Evolutionary conservation across 1,284 basidiomycete species (phyloP).

Genomic region (Lentinula novae-zelandiae): DNA sequence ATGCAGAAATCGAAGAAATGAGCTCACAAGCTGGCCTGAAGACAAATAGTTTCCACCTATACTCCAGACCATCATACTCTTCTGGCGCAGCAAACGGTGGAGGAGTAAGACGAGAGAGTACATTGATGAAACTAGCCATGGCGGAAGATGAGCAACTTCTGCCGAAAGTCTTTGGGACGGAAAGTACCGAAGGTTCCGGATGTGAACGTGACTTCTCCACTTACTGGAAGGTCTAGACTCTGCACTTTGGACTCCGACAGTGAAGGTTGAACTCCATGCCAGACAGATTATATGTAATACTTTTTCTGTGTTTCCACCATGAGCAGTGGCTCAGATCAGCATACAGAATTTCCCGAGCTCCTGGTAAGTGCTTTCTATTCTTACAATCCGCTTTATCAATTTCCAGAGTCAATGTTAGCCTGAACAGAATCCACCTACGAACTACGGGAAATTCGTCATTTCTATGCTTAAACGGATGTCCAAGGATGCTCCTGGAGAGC

Average conservation of each 20-base stretch:
- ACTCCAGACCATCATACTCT: conserved; percentile 56
- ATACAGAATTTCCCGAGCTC: conserved; percentile 9
- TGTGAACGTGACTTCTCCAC: neutral
- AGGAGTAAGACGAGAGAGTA: conserved; percentile 47
- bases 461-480: conserved; percentile 45
- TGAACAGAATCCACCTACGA: conserved; percentile 40
- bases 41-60: conserved; percentile 68
- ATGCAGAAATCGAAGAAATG: neutral
- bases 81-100: conserved; percentile 37
- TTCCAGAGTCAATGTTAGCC: conserved; percentile 11
- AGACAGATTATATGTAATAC: neutral
- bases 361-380: conserved; percentile 4
- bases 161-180: neutral
- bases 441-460: conserved; percentile 59
- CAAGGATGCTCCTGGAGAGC: conserved; percentile 31
- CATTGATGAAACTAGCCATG: conserved; percentile 26
- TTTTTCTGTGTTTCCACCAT: conserved; percentile 4
- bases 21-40: conserved; percentile 77
- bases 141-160: neutral
- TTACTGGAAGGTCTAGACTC: neutral
- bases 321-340: conserved; percentile 1
- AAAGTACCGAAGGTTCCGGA: neutral
- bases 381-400: neutral
- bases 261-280: neutral
- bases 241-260: neutral